These are phyloP conservation scores for Beauveria brongniartii DNA, from an alignment of 2,329 filamentous ascomycete species.

Conservation along the genomic window DNA sequence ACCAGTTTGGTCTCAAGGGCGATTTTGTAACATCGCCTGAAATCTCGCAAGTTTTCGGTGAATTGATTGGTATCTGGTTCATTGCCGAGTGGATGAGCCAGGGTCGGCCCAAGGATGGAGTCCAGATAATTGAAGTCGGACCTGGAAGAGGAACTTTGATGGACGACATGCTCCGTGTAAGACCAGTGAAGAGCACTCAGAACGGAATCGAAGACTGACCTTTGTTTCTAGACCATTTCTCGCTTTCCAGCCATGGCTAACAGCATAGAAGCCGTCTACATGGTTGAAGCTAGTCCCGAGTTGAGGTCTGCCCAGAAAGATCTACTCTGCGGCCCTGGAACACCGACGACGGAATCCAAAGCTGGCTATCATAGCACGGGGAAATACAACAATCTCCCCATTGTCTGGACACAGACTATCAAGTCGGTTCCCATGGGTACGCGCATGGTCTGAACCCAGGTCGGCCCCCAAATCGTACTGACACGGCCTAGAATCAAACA, in stretches of 20 bases:
- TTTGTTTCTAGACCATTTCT: conserved; percentile 60
- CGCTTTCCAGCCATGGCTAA: conserved; percentile 72
- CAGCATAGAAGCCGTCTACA: conserved; percentile 78
- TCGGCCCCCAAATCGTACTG: background rate
- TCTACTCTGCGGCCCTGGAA: conserved; percentile 67
- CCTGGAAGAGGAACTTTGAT: conserved; percentile 92
- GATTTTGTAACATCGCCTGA: conserved; percentile 97
- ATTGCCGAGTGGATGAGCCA: conserved; percentile 96
- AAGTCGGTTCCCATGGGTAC: conserved; percentile 67
- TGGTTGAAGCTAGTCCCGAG: conserved; percentile 85
- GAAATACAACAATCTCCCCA: conserved; percentile 66
- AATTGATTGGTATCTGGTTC: conserved; percentile 89
- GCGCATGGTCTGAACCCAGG: conserved; percentile 14
- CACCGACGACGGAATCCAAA: conserved; percentile 60
- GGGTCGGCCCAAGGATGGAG: conserved; percentile 61
- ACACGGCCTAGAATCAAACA: conserved; percentile 44
- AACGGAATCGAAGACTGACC: background rate
- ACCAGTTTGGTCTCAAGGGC: conserved; percentile 87
- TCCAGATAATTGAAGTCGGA: conserved; percentile 89
- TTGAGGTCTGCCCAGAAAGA: conserved; percentile 71
- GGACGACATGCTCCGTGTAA: conserved; percentile 87
- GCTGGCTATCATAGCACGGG: conserved; percentile 66
- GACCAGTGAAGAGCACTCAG: conserved; percentile 19
- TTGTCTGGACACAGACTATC: conserved; percentile 87
- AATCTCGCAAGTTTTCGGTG: conserved; percentile 94